Percentiles rank a stretch among this genome's conserved stretches.
Evolutionary conservation across 2,329 filamentous ascomycete species (phyloP).

Genomic region (Sphaerostilbella broomeana): DNA sequence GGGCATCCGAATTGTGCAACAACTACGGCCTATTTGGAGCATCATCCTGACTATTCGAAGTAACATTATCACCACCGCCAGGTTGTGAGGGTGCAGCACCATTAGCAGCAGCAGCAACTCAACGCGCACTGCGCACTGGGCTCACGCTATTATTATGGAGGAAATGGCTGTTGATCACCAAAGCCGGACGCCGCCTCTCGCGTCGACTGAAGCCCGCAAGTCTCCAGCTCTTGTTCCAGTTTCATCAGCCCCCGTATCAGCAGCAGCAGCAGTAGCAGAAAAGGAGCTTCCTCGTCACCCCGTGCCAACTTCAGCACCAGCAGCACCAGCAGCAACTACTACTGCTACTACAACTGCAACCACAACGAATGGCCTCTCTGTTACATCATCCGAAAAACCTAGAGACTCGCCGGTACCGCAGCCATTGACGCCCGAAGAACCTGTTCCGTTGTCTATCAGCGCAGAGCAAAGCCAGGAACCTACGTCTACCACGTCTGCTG

Average conservation of each 20-base stretch:
- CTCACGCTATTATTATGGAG: constrained; percentile 4
- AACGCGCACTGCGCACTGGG: background rate
- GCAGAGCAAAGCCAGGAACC: too few species aligned
- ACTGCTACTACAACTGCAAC: background rate
- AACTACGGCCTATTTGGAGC: too few species aligned
- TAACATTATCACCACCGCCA: too few species aligned
- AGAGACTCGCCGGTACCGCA: background rate
- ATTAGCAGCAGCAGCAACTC: too few species aligned
- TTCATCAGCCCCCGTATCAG: background rate
- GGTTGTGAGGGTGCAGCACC: too few species aligned
- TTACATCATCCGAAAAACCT: constrained; percentile 8
- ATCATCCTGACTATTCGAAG: too few species aligned
- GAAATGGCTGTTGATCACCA: constrained; percentile 6
- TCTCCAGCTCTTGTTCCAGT: background rate
- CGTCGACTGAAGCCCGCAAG: constrained; percentile 5
- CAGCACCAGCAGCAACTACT: background rate
- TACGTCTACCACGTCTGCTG: background rate
- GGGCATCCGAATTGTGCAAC: too few species aligned
- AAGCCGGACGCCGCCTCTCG: constrained; percentile 5
- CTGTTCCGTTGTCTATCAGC: background rate
- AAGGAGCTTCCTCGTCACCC: constrained; percentile 10
- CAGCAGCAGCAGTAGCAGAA: background rate
- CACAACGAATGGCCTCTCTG: background rate
- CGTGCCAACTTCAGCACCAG: background rate
- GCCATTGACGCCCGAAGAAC: constrained; percentile 1